These are phyloP conservation scores for Aspergillus mulundensis DNA, from an alignment of 495 filamentous ascomycete species.

Conservation along the genomic window DNA sequence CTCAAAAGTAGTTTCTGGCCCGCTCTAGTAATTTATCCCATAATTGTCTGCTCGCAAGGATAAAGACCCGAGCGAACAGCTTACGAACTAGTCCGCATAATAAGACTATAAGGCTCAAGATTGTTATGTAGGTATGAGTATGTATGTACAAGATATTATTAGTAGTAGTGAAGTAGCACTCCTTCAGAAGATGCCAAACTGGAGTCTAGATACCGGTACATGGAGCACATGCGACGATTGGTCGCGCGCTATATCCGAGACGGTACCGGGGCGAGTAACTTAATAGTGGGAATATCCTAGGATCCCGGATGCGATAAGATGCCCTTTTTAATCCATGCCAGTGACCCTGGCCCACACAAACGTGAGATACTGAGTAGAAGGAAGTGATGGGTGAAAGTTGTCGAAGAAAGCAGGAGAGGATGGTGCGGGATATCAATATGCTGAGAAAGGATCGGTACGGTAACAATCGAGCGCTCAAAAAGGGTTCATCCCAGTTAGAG, in stretches of 20 bases:
- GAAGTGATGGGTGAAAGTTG: slow-evolving; percentile 7
- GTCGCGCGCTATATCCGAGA: not conserved
- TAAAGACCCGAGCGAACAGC: too few species aligned
- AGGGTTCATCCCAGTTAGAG: not conserved
- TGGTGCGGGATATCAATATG: slow-evolving; percentile 3
- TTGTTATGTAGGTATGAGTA: slow-evolving; percentile 8
- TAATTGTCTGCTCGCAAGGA: too few species aligned
- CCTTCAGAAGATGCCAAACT: slow-evolving; percentile 11
- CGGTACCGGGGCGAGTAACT: not conserved
- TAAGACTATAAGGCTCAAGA: not conserved
- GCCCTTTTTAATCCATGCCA: not conserved
- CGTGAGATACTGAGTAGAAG: not conserved
- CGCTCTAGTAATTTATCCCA: too few species aligned
- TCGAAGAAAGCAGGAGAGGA: not conserved
- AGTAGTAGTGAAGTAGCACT: slow-evolving; percentile 23
- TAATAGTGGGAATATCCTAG: not conserved
- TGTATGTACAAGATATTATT: slow-evolving; percentile 28
- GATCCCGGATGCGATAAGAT: not conserved
- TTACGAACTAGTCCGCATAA: not conserved
- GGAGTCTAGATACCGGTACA: slow-evolving; percentile 12
- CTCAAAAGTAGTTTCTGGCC: too few species aligned
- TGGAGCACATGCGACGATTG: slow-evolving; percentile 1
- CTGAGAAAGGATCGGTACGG: not conserved
- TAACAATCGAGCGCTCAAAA: not conserved
- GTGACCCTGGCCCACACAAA: not conserved